These are phyloP conservation scores for Neoscytalidium dimidiatum DNA, from an alignment of 2,329 filamentous ascomycete species.

Conservation along the genomic window DNA sequence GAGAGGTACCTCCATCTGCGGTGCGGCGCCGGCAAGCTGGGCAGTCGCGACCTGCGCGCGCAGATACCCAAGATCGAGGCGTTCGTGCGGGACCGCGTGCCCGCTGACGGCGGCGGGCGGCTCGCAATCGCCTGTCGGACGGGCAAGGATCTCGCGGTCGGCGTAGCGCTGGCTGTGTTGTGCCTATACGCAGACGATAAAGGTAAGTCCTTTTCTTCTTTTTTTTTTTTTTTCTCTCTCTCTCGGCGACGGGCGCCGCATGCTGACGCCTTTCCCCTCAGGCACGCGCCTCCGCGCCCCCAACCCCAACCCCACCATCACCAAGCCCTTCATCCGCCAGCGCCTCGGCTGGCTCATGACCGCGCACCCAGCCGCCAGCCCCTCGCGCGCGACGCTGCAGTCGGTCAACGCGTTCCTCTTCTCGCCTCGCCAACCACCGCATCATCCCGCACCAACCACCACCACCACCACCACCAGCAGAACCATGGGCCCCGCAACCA, in stretches of 20 bases:
- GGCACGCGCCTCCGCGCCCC: background rate
- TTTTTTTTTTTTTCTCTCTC: no score
- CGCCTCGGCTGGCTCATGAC: conserved; percentile 82
- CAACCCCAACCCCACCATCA: conserved; percentile 44
- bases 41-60: conserved; percentile 77
- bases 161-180: conserved; percentile 71
- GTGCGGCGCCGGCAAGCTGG: conserved; percentile 72
- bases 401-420: conserved; percentile 91
- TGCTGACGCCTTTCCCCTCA: background rate
- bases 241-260: no score
- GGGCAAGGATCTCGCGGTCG: conserved; percentile 79
- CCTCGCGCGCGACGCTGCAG: conserved; percentile 81
- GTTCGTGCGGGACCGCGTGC: conserved; percentile 27
- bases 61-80: conserved; percentile 55
- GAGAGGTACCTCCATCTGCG: conserved; percentile 58
- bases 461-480: background rate
- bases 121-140: conserved; percentile 70
- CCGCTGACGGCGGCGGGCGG: conserved; percentile 23
- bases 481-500: background rate
- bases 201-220: conserved; percentile 45
- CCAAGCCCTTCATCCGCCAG: conserved; percentile 76
- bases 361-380: conserved; percentile 76
- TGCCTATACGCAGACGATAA: conserved; percentile 71
- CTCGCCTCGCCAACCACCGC: background rate
- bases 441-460: background rate